phyloP scores from a whole-genome alignment of 2,329 filamentous ascomycete genomes.

The Alternaria conjuncta region DNA sequence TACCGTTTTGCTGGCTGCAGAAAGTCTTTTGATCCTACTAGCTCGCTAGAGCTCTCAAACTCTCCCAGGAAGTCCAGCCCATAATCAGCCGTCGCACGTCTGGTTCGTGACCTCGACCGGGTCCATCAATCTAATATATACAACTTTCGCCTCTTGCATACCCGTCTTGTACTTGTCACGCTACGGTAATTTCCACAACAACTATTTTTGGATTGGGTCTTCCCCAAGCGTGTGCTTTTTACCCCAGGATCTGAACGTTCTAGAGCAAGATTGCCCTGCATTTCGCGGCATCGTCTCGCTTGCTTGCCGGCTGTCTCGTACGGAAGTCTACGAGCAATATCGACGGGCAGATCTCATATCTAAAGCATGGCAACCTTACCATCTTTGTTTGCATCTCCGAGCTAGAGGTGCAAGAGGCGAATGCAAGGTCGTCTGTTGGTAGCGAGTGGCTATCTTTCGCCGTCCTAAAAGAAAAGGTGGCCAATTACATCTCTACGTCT shows the following conservation, averaged over 20 bases:
- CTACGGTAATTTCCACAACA: slow-evolving; percentile 14
- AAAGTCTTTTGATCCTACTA: slow-evolving; percentile 27
- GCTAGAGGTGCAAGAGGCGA: slow-evolving; percentile 11
- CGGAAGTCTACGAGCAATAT: slow-evolving; percentile 33
- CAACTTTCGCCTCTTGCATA: slow-evolving; percentile 21
- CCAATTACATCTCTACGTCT: slow-evolving; percentile 20
- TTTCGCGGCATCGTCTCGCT: slow-evolving; percentile 4
- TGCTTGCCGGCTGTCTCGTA: slow-evolving; percentile 22
- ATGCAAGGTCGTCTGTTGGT: slow-evolving; percentile 17
- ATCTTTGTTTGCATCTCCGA: slow-evolving; percentile 22
- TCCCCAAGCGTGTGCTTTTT: slow-evolving; percentile 11
- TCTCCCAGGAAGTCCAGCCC: slow-evolving; percentile 22
- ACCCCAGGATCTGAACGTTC: slow-evolving; percentile 30
- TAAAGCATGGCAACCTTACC: slow-evolving; percentile 24
- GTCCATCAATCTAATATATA: slow-evolving; percentile 46
- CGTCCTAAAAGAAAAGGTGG: not conserved
- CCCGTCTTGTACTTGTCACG: slow-evolving; percentile 20
- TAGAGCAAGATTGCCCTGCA: slow-evolving; percentile 30
- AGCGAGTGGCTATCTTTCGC: slow-evolving; percentile 29
- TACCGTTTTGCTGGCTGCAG: slow-evolving; percentile 15
- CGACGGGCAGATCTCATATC: slow-evolving; percentile 21
- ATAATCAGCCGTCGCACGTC: slow-evolving; percentile 35
- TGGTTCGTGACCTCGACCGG: slow-evolving; percentile 36
- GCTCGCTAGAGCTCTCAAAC: slow-evolving; percentile 31
- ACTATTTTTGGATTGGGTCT: slow-evolving; percentile 35